Conservation (phyloP, 176 grass and related monocot species). For the Oryza glaberrima region DNA sequence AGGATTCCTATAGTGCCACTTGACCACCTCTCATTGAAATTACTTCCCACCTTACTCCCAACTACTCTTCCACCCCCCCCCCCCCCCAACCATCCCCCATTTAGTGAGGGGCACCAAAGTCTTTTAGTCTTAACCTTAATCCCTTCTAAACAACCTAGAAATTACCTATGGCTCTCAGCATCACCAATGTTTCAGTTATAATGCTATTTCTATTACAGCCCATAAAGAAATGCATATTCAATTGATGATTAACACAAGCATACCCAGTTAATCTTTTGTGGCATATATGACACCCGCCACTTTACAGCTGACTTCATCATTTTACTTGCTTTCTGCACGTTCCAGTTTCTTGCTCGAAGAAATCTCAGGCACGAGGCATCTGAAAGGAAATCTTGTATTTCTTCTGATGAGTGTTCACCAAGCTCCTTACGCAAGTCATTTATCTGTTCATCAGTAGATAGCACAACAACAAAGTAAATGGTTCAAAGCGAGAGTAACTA, state of each 20-base stretch:
- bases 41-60: too few relatives aligned
- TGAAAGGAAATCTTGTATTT: slow-evolving; percentile 56
- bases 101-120: too few relatives aligned
- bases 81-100: too few relatives aligned
- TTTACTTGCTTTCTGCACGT: slow-evolving; percentile 71
- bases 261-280: slow-evolving; percentile 72
- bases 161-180: slow-evolving; percentile 2
- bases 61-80: too few relatives aligned
- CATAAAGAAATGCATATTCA: slow-evolving; percentile 4
- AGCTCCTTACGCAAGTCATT: slow-evolving; percentile 64
- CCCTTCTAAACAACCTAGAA: too few relatives aligned
- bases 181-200: neutral
- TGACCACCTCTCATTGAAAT: too few relatives aligned
- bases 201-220: neutral
- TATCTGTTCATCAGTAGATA: slow-evolving; percentile 47
- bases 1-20: too few relatives aligned
- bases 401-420: slow-evolving; percentile 40
- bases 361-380: slow-evolving; percentile 59
- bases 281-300: slow-evolving; percentile 67
- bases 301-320: slow-evolving; percentile 71
- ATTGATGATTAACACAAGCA: slow-evolving; percentile 23
- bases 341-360: slow-evolving; percentile 76
- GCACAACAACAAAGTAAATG: slow-evolving; percentile 7
- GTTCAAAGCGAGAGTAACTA: neutral
- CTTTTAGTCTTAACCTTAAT: too few relatives aligned